A percentile compares a stretch with the other conserved stretches of the same genome.
These are phyloP conservation scores for Tremella mesenterica DNA, from an alignment of 768 basidiomycete species.

Conservation along the genomic window DNA sequence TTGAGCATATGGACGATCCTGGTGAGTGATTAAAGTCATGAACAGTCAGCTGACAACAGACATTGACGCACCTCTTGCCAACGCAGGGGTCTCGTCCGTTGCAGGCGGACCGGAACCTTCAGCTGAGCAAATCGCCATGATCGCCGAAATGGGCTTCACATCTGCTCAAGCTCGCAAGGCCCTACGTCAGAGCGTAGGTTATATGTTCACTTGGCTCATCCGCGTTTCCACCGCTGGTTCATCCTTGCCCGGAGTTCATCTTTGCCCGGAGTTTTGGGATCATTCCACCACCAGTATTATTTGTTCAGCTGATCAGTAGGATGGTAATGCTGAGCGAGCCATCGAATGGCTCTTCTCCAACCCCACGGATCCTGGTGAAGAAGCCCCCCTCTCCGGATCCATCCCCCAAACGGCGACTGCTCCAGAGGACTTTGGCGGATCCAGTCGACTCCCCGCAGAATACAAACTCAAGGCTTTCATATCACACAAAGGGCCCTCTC, in stretches of 20 bases:
- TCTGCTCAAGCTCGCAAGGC: constrained; percentile 74
- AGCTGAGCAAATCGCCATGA: constrained; percentile 60
- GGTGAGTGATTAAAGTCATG: constrained; percentile 49
- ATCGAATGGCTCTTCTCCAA: constrained; percentile 96
- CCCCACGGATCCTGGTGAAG: constrained; percentile 72
- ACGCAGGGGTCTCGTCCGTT: constrained; percentile 27
- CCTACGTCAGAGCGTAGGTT: constrained; percentile 70
- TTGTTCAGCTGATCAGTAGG: too few species aligned
- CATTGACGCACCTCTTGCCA: constrained; percentile 67
- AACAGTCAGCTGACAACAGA: constrained; percentile 49
- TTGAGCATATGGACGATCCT: constrained; percentile 87
- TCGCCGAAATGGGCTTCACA: constrained; percentile 91
- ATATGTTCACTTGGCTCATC: too few species aligned
- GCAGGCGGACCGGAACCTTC: constrained; percentile 55
- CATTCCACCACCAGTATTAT: too few species aligned
- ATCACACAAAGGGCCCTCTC: constrained; percentile 91
- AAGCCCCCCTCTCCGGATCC: constrained; percentile 4
- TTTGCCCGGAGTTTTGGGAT: not conserved
- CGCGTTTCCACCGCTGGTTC: not conserved
- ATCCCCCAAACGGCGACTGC: constrained; percentile 15
- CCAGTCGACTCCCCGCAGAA: constrained; percentile 57
- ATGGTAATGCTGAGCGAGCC: constrained; percentile 69
- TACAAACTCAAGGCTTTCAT: constrained; percentile 87
- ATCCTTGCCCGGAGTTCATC: too few species aligned
- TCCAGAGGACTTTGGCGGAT: constrained; percentile 48